A percentile compares a stretch with the other conserved stretches of the same genome.
phyloP scores from a whole-genome alignment of 495 filamentous ascomycete genomes.

The Mytilinidion resinicola region DNA sequence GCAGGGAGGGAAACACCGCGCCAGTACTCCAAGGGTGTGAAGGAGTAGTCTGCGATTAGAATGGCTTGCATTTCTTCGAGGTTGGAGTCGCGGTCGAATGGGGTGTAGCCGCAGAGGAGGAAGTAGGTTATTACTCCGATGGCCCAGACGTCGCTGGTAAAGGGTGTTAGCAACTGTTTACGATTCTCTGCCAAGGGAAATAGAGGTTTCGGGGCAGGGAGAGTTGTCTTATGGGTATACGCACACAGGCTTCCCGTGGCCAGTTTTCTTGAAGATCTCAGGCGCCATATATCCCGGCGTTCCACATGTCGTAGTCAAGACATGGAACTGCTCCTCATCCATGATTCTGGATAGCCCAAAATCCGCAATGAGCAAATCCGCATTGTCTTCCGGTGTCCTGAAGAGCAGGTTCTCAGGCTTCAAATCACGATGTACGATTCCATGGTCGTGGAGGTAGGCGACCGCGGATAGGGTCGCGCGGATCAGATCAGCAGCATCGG shows the following conservation, averaged over 20 bases:
- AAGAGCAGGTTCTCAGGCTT: constrained; percentile 76
- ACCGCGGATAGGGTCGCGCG: constrained; percentile 94
- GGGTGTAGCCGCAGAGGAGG: constrained; percentile 94
- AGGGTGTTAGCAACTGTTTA: constrained; percentile 6
- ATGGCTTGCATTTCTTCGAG: constrained; percentile 99
- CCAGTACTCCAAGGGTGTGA: constrained; percentile 96
- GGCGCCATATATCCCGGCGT: constrained; percentile 96
- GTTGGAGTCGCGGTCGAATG: constrained; percentile 95
- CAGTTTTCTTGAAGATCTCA: constrained; percentile 74
- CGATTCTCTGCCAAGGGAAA: not conserved
- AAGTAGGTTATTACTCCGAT: constrained; percentile 90
- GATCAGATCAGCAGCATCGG: constrained; percentile 90
- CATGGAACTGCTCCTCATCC: constrained; percentile 98
- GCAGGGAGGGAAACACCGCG: constrained; percentile 79
- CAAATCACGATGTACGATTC: constrained; percentile 87
- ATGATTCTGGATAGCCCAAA: constrained; percentile 93
- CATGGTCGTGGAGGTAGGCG: constrained; percentile 95
- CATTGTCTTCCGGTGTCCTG: constrained; percentile 73
- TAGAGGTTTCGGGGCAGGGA: not conserved
- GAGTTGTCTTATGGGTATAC: constrained; percentile 20
- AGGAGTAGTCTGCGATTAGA: constrained; percentile 89
- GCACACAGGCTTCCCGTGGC: constrained; percentile 74
- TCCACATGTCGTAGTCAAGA: constrained; percentile 93
- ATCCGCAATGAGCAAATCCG: constrained; percentile 90
- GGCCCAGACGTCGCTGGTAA: constrained; percentile 64